Conservation (phyloP, 2,329 filamentous ascomycete species). For the Trichoderma breve region DNA sequence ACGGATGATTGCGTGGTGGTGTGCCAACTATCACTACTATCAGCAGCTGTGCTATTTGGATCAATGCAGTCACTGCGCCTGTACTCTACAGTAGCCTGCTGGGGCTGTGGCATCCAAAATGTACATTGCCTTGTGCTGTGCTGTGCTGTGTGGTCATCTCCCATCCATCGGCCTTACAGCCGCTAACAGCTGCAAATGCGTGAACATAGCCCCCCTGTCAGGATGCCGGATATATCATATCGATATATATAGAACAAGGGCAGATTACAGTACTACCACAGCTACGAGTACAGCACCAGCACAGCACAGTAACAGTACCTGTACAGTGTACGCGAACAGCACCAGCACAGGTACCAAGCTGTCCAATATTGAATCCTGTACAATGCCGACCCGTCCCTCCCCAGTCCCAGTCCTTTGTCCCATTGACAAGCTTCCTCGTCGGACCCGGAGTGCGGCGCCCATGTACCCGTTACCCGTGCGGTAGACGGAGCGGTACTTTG, state of each 20-base stretch:
- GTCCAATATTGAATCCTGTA: not conserved
- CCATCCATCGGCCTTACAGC: not conserved
- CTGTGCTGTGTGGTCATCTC: not conserved
- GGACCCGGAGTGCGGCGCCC: not conserved
- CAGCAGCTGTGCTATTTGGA: not conserved
- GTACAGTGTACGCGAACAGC: not conserved
- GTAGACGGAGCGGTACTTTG: not conserved
- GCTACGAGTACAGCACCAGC: no score
- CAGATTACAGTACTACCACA: not conserved
- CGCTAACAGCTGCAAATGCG: not conserved
- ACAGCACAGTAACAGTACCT: not conserved
- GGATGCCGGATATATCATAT: not conserved
- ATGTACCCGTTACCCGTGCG: not conserved
- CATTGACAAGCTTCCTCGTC: not conserved
- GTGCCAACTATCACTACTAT: not conserved
- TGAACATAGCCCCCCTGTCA: constrained; percentile 6
- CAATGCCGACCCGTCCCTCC: not conserved
- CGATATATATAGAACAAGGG: constrained; percentile 12
- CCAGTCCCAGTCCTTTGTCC: not conserved
- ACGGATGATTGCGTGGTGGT: not conserved
- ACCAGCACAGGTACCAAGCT: no score
- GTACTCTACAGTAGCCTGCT: not conserved
- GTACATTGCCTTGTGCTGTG: not conserved
- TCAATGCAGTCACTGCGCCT: not conserved
- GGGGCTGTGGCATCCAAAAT: not conserved